Base-by-base conservation (phyloP, 2,329 filamentous ascomycete species). In the Fusarium luffae region DNA sequence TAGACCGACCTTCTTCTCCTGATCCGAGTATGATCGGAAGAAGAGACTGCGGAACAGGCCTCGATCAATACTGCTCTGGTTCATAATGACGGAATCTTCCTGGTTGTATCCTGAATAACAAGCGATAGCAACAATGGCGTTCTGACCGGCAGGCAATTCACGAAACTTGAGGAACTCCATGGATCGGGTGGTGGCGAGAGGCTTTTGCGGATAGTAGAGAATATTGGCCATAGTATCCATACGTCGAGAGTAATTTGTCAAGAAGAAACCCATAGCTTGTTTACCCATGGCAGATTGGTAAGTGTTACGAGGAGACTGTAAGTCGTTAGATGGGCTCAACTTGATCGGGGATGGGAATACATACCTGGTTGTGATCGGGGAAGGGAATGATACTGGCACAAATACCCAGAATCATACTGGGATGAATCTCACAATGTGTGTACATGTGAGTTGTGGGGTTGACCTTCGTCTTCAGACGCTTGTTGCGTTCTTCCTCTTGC, bases 221-320 rank as follows among this genome's bases (percentile, higher is more conserved):
- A 99, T 97, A 75, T 99, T 99, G 75, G 95, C 92, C 96, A 99
- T 99, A 7, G 96, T 99, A 78, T 99, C 96, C 95, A 99, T 98
- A 69, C 96, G 94, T 67, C 95, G 90, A 42, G 93, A 91, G 80
- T 97, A 99, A 79, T 99, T 99, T 14, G 97, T 99, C 59, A 99
- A 86, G 84, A 97, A 98, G 75, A 98, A 94, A 78, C 97, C 96
- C 97, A 99, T 99, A 68, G 96, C 96, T 88, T 99, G 96, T 83
- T 99, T 99, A 85, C 97, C 96, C 96, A 99, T 99, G 78, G 96
- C 96, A 76, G 95, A 98, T 83, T 98, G 95, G 81, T 98, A 99
- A 6, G 95, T 98, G 79, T 99, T 99, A 92, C 96, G 92, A 72
- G 96, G 96, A 68, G 95, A 98, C 88, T 97, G 77, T 49, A 19